Base-by-base conservation (phyloP, 805 yeast species). In the Lachancea sp. region DNA sequence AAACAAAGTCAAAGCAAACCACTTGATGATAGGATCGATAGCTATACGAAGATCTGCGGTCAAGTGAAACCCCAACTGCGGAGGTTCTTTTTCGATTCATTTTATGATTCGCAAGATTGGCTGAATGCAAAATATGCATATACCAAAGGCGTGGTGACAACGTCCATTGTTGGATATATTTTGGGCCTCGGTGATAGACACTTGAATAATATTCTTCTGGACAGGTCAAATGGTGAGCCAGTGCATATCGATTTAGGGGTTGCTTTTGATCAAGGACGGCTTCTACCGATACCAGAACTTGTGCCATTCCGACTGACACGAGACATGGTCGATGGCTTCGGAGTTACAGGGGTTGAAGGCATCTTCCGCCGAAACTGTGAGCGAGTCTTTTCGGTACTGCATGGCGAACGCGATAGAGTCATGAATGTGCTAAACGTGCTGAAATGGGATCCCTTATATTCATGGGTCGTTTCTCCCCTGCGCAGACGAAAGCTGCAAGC, bases 151-250 rank as follows among this genome's bases (percentile, higher is more conserved):
- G 70, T 86, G 1, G 96, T 96, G 0, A 75, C 87, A 0, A 74
- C 83, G 2, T 88, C 97, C 1, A 82, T 94, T 35, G 80, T 88
- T 17, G 98, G 98, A 0, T 72, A 85, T 59, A 69, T 92, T 11
- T 65, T 92, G 30, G 99, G 99, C 0, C 69, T 92, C 5, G 99
- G 99, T 5, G 99, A 92, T 59, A 69, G 99, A 21, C 99, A 92
- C 61, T 77, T 95, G 57, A 88, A 88, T 58, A 92, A 92, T 58
- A 81, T 92, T 28, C 61, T 92, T 34, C 56, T 92, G n/a, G 97
- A 92, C 58, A 69, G 70, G 36, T 54, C 59, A n/a, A 72, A 85
- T 0, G 97, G 97, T 0, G 96, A 89, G 51, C 95, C 96, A 0
- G 80, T 92, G 19, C 98, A 94, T 58, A 94, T 92, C 50, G 99